A percentile compares a stretch with the other conserved stretches of the same genome.
These are phyloP conservation scores for Cicer pinnatifidum DNA, from an alignment of 306 rosid species.

Conservation along the genomic window DNA sequence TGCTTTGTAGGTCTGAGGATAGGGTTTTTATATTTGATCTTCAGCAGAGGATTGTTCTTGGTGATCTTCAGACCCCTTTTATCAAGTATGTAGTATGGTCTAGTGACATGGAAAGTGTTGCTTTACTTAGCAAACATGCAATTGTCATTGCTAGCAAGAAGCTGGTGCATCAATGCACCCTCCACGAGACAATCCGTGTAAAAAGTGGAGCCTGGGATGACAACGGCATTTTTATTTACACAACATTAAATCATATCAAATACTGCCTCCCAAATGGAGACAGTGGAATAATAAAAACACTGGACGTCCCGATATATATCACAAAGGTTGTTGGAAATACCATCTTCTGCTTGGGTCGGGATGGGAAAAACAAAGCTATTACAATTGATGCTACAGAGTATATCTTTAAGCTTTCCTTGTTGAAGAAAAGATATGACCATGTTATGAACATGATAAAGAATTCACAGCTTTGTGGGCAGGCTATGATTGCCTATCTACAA, in stretches of 20 bases:
- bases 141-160: constrained; percentile 81
- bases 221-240: constrained; percentile 87
- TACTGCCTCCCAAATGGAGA: constrained; percentile 94
- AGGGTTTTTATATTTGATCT: constrained; percentile 80
- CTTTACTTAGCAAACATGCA: constrained; percentile 94
- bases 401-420: constrained; percentile 76
- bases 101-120: constrained; percentile 82
- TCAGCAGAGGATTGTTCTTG: constrained; percentile 78
- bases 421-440: constrained; percentile 78
- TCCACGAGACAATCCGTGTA: constrained; percentile 94
- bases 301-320: constrained; percentile 88
- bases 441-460: constrained; percentile 91
- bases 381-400: constrained; percentile 86
- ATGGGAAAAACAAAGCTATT: constrained; percentile 78
- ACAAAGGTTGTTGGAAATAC: constrained; percentile 80
- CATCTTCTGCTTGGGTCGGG: constrained; percentile 88
- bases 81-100: constrained; percentile 91
- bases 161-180: constrained; percentile 93
- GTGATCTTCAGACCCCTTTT: constrained; percentile 86
- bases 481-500: constrained; percentile 91
- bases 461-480: constrained; percentile 96
- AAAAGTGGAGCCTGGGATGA: constrained; percentile 99
- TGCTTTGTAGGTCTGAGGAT: constrained; percentile 87
- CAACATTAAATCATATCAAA: constrained; percentile 86
- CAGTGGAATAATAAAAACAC: constrained; percentile 85